These are phyloP conservation scores for Aspergillus mulundensis DNA, from an alignment of 495 filamentous ascomycete genomes.

Conservation along the genomic window DNA sequence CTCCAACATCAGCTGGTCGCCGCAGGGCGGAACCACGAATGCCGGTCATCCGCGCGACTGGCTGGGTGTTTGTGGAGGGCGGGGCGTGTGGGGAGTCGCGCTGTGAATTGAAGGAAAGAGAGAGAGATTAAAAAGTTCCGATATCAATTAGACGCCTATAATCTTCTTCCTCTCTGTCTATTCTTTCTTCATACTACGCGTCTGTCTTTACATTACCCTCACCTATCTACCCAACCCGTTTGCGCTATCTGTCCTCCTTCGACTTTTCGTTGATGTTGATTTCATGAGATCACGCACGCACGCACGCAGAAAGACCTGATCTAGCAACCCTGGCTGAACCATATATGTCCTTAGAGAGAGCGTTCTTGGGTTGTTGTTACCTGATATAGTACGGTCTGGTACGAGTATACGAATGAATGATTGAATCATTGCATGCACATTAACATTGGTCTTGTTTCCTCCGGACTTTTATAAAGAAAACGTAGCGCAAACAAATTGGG, in stretches of 20 bases:
- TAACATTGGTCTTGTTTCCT: too few relatives aligned
- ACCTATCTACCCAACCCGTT: neutral
- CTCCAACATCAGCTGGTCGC: conserved; percentile 91
- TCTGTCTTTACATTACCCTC: neutral
- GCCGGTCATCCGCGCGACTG: conserved; percentile 76
- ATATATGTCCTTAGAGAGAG: conserved; percentile 11
- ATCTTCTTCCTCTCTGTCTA: neutral
- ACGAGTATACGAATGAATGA: conserved; percentile 45
- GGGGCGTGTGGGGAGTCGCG: conserved; percentile 87
- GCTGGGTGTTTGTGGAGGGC: conserved; percentile 87
- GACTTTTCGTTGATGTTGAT: conserved; percentile 4
- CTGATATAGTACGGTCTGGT: conserved; percentile 19
- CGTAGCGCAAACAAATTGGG: too few relatives aligned
- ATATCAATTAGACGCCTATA: conserved; percentile 10
- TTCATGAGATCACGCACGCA: conserved; percentile 3
- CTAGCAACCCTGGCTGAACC: conserved; percentile 1
- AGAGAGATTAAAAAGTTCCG: conserved; percentile 16
- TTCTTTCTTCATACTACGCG: neutral
- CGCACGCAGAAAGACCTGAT: conserved; percentile 3
- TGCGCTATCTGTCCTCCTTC: conserved; percentile 1
- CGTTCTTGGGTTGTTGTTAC: conserved; percentile 10
- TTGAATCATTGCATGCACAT: conserved; percentile 11
- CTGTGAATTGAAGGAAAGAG: conserved; percentile 38
- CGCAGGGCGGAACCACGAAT: conserved; percentile 62
- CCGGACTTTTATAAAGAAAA: too few relatives aligned